Conservation (phyloP, 495 filamentous ascomycete species). For the Copromyces sp. region DNA sequence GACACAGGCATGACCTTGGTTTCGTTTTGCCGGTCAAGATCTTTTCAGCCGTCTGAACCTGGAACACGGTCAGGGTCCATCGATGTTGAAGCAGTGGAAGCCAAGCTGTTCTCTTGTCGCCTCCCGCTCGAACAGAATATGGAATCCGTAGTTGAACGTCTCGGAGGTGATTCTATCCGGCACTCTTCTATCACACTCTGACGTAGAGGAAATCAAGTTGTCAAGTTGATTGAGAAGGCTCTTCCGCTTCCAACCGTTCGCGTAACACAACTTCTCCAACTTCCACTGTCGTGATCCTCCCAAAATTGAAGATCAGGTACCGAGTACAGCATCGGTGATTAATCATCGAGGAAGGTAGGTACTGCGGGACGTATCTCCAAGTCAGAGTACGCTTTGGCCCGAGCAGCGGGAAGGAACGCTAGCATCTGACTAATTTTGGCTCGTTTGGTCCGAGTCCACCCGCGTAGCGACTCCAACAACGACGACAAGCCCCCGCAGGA, state of each 20-base stretch:
- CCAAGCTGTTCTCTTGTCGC: neutral
- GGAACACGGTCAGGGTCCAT: neutral
- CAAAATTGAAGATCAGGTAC: neutral
- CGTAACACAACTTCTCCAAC: neutral
- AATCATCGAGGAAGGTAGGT: neutral
- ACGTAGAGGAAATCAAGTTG: neutral
- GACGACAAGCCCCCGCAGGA: constrained; percentile 4
- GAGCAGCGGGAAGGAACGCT: neutral
- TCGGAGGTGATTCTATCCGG: neutral
- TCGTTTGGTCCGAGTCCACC: constrained; percentile 13
- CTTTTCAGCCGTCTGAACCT: neutral
- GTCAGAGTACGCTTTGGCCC: neutral
- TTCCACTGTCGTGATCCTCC: neutral
- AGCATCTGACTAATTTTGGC: constrained; percentile 8
- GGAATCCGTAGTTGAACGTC: too few species aligned
- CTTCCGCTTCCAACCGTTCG: neutral
- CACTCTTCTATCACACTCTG: neutral
- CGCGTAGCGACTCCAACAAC: constrained; percentile 2
- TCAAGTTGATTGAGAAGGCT: neutral
- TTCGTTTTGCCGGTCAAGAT: neutral
- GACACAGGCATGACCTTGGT: neutral
- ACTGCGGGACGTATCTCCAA: neutral
- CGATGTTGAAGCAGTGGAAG: neutral
- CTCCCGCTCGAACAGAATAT: neutral
- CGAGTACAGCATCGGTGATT: neutral